phyloP scores from a whole-genome alignment of 352 stramenopile species.

The Pythium chondricola region DNA sequence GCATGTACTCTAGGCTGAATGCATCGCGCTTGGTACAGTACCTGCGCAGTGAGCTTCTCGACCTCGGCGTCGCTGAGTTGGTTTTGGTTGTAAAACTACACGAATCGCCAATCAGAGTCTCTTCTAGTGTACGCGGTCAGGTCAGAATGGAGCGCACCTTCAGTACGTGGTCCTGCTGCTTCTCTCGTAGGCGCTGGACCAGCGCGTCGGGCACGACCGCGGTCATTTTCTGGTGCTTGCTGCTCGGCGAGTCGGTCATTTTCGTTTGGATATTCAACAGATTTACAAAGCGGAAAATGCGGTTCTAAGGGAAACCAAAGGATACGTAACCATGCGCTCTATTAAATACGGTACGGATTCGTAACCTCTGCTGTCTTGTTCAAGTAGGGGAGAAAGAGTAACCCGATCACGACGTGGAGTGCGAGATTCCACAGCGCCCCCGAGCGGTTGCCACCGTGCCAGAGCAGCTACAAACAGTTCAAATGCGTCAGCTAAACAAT shows the following conservation, averaged over 20 bases:
- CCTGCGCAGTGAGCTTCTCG: constrained; percentile 37
- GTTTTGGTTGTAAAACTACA: constrained; percentile 62
- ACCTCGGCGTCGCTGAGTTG: constrained; percentile 36
- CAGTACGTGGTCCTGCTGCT: constrained; percentile 65
- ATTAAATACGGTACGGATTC: neutral
- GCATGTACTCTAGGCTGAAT: neutral
- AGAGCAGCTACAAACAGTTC: constrained; percentile 9
- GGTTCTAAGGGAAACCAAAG: too few species aligned
- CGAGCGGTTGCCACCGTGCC: constrained; percentile 16
- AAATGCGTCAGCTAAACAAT: neutral
- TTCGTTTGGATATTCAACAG: too few species aligned
- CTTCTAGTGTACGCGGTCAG: too few species aligned
- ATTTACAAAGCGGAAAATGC: too few species aligned
- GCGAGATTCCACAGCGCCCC: constrained; percentile 19
- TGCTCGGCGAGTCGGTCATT: constrained; percentile 9
- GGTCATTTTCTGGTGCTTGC: constrained; percentile 19
- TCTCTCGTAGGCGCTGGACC: constrained; percentile 18
- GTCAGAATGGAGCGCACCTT: constrained; percentile 43
- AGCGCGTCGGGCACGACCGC: constrained; percentile 15
- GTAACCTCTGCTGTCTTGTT: constrained; percentile 13
- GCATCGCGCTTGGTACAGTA: constrained; percentile 9
- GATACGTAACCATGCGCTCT: too few species aligned
- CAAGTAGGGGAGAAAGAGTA: constrained; percentile 32
- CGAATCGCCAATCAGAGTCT: neutral
- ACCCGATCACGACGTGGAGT: constrained; percentile 21